phyloP scores from a whole-genome alignment of 2,329 filamentous ascomycete species.

The Paradendryphiella salina region DNA sequence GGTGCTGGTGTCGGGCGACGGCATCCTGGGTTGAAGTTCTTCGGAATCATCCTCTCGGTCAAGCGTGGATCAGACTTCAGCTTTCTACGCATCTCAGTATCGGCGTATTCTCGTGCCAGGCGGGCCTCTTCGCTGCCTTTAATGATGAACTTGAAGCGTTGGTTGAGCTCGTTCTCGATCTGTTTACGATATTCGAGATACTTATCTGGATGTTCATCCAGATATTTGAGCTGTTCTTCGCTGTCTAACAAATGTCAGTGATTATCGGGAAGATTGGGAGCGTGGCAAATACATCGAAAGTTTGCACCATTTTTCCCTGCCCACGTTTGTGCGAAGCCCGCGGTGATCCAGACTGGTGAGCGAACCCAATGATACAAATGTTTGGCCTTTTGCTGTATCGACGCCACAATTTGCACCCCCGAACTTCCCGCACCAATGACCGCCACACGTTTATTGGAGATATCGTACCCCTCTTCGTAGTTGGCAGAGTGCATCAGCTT shows the following conservation, averaged over 20 bases:
- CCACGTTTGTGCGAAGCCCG: conserved; percentile 54
- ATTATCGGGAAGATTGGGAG: neutral
- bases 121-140: conserved; percentile 54
- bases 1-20: conserved; percentile 30
- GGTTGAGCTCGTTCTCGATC: conserved; percentile 56
- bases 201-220: conserved; percentile 49
- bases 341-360: conserved; percentile 54
- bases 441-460: conserved; percentile 47
- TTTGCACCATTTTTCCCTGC: conserved; percentile 54
- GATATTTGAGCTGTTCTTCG: conserved; percentile 47
- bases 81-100: conserved; percentile 48
- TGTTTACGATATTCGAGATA: conserved; percentile 55
- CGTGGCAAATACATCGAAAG: conserved; percentile 47
- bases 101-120: conserved; percentile 48
- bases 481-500: conserved; percentile 52
- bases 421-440: conserved; percentile 50
- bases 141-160: conserved; percentile 58
- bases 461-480: conserved; percentile 47
- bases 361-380: conserved; percentile 50
- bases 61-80: conserved; percentile 47
- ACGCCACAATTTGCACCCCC: conserved; percentile 51
- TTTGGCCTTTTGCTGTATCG: conserved; percentile 46
- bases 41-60: conserved; percentile 52
- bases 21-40: conserved; percentile 40
- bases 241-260: conserved; percentile 36